Evolutionary conservation across 2,329 filamentous ascomycete genomes (phyloP), one percentile per base, ranked within the genome.

Genomic region (Biscogniauxia marginata): DNA sequence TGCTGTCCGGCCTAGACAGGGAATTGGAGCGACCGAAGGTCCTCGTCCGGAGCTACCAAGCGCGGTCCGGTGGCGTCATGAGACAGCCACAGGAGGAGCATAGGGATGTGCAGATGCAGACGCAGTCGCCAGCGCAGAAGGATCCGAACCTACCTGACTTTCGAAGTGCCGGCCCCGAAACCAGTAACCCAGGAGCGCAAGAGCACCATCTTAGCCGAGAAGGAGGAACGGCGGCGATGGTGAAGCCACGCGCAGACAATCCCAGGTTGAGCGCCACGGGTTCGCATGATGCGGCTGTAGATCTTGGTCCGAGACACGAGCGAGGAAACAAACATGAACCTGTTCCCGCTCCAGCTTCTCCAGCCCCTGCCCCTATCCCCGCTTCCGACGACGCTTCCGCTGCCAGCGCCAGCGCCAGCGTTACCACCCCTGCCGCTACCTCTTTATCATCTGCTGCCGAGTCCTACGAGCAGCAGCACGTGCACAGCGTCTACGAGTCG

Each of bases 401-500:
- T 19, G 23, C 16, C 34, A 25, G 13, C 39, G 39, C 34, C 25
- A 44, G 9, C 19, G 59, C 63, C 55, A 64, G 61, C 25, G 24
- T 9, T n/a, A 61, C 61, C 55, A 59, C 63, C 56, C 65, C 63
- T 30, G 67, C 56, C 21, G 58, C 54, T 45, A 62, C 69, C 7
- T 39, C 30, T 39, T 16, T 16, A 5, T 39, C 30, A 8, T 34
- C 30, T 39, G 30, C 13, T 16, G 78, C 82, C 25, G 80, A 82
- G 60, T 72, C 75, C 25, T 97, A 96, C 76, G 95, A 99, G 76
- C 82, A 87, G 61, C 77, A 87, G 63, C 90, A 98, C 75, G 95
- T 99, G 55, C 95, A 99, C 74, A 79, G 84, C 56, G 90, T 99
- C 61, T 99, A 99, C 77, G 90, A 93, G 73, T 83, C 89, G 67